These are phyloP conservation scores for Kluyveromyces aestuarii DNA, from an alignment of 805 yeast genomes.

Conservation along the genomic window DNA sequence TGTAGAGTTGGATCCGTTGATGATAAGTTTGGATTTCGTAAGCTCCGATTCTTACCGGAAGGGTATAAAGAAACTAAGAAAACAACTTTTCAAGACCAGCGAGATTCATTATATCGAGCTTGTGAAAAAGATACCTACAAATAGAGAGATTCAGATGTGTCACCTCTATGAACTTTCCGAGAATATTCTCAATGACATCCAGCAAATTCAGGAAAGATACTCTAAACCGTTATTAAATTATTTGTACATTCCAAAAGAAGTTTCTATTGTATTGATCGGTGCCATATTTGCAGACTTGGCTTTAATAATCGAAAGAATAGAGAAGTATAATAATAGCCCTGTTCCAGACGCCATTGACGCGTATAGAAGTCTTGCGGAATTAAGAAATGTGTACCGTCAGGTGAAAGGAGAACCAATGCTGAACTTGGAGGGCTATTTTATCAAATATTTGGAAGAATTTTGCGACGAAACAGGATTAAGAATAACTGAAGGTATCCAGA, in stretches of 20 bases:
- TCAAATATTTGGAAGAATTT: constrained; percentile 34
- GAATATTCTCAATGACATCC: constrained; percentile 39
- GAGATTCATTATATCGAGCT: constrained; percentile 36
- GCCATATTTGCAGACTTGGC: constrained; percentile 47
- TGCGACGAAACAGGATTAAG: constrained; percentile 37
- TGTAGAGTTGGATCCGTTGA: constrained; percentile 40
- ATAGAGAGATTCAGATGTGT: constrained; percentile 40
- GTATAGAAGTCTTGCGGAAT: constrained; percentile 43
- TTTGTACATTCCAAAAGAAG: constrained; percentile 41
- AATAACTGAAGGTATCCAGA: constrained; percentile 39
- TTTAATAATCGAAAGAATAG: constrained; percentile 42
- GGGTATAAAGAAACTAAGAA: constrained; percentile 34
- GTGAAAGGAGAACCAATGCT: constrained; percentile 35
- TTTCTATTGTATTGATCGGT: constrained; percentile 40
- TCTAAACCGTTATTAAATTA: constrained; percentile 52
- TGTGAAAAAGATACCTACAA: constrained; percentile 48
- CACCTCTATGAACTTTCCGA: constrained; percentile 54
- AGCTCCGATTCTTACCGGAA: constrained; percentile 33
- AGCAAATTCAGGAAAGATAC: constrained; percentile 48
- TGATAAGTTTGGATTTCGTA: constrained; percentile 22
- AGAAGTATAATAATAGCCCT: constrained; percentile 31
- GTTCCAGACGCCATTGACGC: constrained; percentile 51
- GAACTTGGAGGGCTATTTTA: constrained; percentile 49
- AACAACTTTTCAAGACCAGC: constrained; percentile 32
- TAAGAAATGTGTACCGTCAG: constrained; percentile 44